Evolutionary conservation across 225 moss, liverwort and hornwort species (phyloP), one percentile per base, ranked within the genome.

Genomic region (Lunularia cruciata): DNA sequence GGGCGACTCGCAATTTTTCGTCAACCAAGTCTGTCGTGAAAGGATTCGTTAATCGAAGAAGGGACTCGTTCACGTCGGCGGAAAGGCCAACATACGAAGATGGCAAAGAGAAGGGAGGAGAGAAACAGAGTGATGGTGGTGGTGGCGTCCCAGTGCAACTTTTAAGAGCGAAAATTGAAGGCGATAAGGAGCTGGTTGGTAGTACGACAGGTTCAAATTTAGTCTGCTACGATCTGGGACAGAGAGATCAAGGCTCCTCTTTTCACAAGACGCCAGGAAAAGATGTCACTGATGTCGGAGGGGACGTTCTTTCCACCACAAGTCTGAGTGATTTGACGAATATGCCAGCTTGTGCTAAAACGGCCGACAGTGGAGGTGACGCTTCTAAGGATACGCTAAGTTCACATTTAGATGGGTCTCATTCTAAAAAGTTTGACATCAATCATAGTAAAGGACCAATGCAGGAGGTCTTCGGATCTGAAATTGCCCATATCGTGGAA

Each of bases 1-100:
- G 77, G 39, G 83, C 74, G 8, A 75, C 83, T 66, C 73, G 67
- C 31, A 84, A 80, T 32, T 77, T 84, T 32, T 63, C 54, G 35
- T 20, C 74, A 26, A 75, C 74, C 30, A 62, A 77, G 16, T 74
- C 80, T 6, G 62, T 66, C 37, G 69, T 74, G 43, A 75, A 64
- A 14, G 57, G 63, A 28, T 39, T 72, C 16, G 68, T 30, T 36
- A 75, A 58, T 31, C 22, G 62, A 61, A 30, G 47, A 19, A 75
- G 61, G 54, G 72, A 70, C 45, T 25, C 72, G 19, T 52, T 68
- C 23, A 40, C 31, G 8, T 37, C 65, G 2, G 51, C 6, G 28
- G 57, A 30, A 12, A 73, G 16, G 14, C 19, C 63, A 18, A 28
- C 18, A 16, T 26, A 28, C 28, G 63, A 64, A 0, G 36, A 12